Evolutionary conservation across 2,329 filamentous ascomycete species (phyloP).

Genomic region (Aspergillus sp.): DNA sequence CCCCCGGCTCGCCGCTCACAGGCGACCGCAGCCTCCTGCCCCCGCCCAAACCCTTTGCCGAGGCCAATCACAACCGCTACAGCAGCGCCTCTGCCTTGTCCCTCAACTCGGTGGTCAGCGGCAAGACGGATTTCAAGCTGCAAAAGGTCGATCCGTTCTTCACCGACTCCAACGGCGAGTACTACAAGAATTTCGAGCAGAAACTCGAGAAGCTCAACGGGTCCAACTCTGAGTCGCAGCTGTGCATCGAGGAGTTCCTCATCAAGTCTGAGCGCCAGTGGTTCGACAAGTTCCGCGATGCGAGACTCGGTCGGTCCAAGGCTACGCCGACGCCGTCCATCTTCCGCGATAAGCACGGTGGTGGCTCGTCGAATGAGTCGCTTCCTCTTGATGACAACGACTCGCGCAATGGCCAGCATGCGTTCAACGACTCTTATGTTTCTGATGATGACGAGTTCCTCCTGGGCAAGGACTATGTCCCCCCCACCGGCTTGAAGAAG

Average conservation of each 20-base stretch:
- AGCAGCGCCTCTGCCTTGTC: slow-evolving; percentile 56
- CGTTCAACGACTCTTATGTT: slow-evolving; percentile 38
- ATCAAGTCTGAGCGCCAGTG: slow-evolving; percentile 69
- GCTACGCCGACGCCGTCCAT: slow-evolving; percentile 43
- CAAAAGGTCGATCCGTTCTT: slow-evolving; percentile 72
- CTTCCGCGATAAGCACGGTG: slow-evolving; percentile 36
- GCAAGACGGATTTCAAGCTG: slow-evolving; percentile 65
- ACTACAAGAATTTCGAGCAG: slow-evolving; percentile 62
- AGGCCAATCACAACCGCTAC: slow-evolving; percentile 37
- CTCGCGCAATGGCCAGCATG: slow-evolving; percentile 38
- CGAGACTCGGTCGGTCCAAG: slow-evolving; percentile 59
- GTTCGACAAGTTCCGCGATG: slow-evolving; percentile 63
- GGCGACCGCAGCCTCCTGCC: slow-evolving; percentile 39
- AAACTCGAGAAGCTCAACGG: slow-evolving; percentile 60
- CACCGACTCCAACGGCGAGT: slow-evolving; percentile 66
- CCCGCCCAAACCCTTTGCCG: slow-evolving; percentile 30
- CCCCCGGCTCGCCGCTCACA: slow-evolving; percentile 33
- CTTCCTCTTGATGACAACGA: slow-evolving; percentile 45
- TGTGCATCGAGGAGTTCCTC: slow-evolving; percentile 69
- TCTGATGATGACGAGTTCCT: slow-evolving; percentile 57
- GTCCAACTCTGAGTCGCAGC: slow-evolving; percentile 60
- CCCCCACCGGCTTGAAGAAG: slow-evolving; percentile 61
- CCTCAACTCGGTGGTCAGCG: slow-evolving; percentile 61
- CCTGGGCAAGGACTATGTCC: slow-evolving; percentile 59
- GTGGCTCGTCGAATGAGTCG: slow-evolving; percentile 41